Evolutionary conservation across 1,284 basidiomycete species (phyloP), one percentile per base, ranked within the genome.

Genomic region (Inonotus hispidus): DNA sequence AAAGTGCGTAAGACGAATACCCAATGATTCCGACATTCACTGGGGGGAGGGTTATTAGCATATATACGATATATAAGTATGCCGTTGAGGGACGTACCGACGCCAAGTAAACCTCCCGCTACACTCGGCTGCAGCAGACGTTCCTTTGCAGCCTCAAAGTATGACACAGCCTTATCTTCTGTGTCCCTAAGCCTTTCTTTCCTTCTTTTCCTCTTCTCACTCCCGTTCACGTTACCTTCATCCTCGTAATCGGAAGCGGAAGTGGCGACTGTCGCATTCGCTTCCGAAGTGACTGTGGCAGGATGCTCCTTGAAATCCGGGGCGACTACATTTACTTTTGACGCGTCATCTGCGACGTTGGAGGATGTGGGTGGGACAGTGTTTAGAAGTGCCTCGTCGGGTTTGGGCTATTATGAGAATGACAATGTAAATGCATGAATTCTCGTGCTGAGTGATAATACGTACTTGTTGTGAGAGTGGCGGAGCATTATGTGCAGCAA

Each of bases 21-120:
- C 81, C 81, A 29, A 92, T 68, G 38, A 92, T 73, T 35, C 89
- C 89, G 63, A 92, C 75, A 71, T 93, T 92, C 58, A 89, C 88
- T 89, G 32, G 32, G 64, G 0, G 54, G n/a, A 58, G 21, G 39
- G 6, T 21, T 16, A 19, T 50, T 13, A 47, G 8, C 16, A 45
- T 39, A 11, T 27, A 27, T 38, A 13, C 2, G 11, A 2, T n/a
- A 8, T 27, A 0, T 14, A 11, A 19, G 37, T 16, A 53, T n/a
- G 16, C 3, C 14, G 3, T 8, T 16, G 10, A 8, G 25, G 16
- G 10, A 49, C 43, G 11, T 43, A 59, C 61, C 61, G 7, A 92
- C 72, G 59, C 89, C 89, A 64, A 92, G 66, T 21, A 91, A 74
- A 50, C 90, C 89, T 49, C 90, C 88, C 6, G 87, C 85, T 58